Percentiles rank a stretch among this genome's conserved stretches.
Evolutionary conservation across 2,329 filamentous ascomycete genomes (phyloP).

Genomic region (Gnomoniopsis smithogilvyi): DNA sequence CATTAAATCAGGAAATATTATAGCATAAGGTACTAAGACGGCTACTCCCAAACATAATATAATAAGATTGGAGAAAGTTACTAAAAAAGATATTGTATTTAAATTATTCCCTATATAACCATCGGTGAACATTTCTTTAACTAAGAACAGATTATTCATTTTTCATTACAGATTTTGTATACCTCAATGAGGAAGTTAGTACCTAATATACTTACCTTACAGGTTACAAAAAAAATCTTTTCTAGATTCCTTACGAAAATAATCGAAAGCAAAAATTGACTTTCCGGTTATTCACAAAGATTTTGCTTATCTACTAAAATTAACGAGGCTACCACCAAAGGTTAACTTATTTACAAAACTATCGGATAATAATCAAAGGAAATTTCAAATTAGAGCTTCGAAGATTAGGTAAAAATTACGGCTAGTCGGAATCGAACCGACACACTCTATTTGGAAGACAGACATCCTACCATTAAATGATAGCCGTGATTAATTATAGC

Average conservation of each 20-base stretch:
- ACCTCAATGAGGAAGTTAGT: slow-evolving; percentile 9
- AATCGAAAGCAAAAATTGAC: background rate
- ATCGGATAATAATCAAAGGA: background rate
- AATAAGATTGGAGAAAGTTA: too few species aligned
- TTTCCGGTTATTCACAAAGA: slow-evolving; percentile 5
- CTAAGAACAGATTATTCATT: slow-evolving; percentile 23
- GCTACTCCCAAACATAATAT: too few species aligned
- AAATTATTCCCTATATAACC: slow-evolving; percentile 29
- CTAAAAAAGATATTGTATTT: slow-evolving; percentile 30
- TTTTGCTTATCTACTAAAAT: slow-evolving; percentile 11
- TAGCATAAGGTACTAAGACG: too few species aligned
- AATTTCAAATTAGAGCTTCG: slow-evolving; percentile 11
- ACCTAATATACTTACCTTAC: background rate
- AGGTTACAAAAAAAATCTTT: slow-evolving; percentile 12
- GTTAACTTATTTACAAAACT: background rate
- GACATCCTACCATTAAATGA: slow-evolving; percentile 23
- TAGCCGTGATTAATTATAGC: slow-evolving; percentile 17
- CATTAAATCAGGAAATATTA: too few species aligned
- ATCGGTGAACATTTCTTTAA: slow-evolving; percentile 31
- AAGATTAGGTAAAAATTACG: slow-evolving; percentile 12
- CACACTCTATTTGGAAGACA: slow-evolving; percentile 16
- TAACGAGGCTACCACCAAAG: too few species aligned
- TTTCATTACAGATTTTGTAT: slow-evolving; percentile 16
- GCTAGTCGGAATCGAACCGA: slow-evolving; percentile 18
- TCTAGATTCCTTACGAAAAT: background rate